Evolutionary conservation across 441 rosid genomes (phyloP), one percentile per base, ranked within the genome.

Genomic region (Populus hybrid): DNA sequence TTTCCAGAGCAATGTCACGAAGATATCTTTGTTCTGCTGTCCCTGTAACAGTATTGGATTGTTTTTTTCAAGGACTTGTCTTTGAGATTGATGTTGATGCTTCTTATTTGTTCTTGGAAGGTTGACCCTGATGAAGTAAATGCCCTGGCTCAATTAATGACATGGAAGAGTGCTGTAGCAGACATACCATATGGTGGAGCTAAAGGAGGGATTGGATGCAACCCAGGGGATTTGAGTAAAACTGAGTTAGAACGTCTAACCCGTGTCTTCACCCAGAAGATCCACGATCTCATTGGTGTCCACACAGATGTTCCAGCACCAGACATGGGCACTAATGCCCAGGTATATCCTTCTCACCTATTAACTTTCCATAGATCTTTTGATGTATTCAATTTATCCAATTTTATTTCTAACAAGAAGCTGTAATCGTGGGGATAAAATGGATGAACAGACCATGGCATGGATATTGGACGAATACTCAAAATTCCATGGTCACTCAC

Each of bases 81-180:
- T 50, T 50, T 50, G 57, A 50, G 18, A 50, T 50, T 50, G 19
- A 50, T 12, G 14, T 9, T 50, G 61, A 71, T 71, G 21, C 64
- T 28, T 53, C 63, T 46, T 53, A 79, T 9, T 18, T 53, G 42
- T 5, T 24, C 9, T 36, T 75, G 16, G 59, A 79, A 95, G 98
- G 97, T 95, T 78, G 97, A 95, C 67, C 94, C 95, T 0, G 92
- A 92, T 92, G 98, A 91, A 85, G 98, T 92, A 24, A 94, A 92
- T 84, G 99, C 99, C n/a, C 79, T 95, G 79, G 99, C 99, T 80
- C 99, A 94, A 84, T 79, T 94, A 36, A 95, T 95, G 99, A 95
- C 98, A 40, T 94, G 98, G 99, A 94, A 95, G 86, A 92, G 95
- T 10, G 99, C 97, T 8, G 98, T 95, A n/a, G 99, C 93, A 0